phyloP scores from a whole-genome alignment of 2,329 filamentous ascomycete species.

The Pyricularia sp. region DNA sequence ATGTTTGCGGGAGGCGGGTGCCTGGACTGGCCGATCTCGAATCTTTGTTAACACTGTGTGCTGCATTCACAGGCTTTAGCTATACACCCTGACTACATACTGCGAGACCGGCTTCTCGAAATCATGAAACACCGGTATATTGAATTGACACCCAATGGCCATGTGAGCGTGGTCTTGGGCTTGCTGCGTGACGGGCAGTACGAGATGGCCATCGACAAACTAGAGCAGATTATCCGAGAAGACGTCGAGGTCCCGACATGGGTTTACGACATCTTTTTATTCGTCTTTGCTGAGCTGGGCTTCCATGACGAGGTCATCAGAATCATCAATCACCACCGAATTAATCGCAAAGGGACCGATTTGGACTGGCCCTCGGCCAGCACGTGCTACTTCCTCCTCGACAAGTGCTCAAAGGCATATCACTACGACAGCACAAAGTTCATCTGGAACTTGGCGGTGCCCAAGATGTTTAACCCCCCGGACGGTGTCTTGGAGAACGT shows the following conservation, averaged over 20 bases:
- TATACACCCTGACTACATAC: slow-evolving; percentile 76
- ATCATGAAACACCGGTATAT: slow-evolving; percentile 71
- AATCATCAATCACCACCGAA: slow-evolving; percentile 50
- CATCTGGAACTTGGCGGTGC: slow-evolving; percentile 53
- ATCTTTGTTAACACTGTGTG: neutral
- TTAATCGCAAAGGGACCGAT: slow-evolving; percentile 3
- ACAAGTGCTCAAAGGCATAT: slow-evolving; percentile 55
- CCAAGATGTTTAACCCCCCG: slow-evolving; percentile 43
- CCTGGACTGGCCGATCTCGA: neutral
- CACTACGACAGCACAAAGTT: slow-evolving; percentile 57
- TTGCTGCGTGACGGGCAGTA: slow-evolving; percentile 73
- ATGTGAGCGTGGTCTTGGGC: slow-evolving; percentile 61
- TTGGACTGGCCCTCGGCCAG: slow-evolving; percentile 24
- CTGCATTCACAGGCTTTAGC: slow-evolving; percentile 48
- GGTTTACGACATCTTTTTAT: slow-evolving; percentile 72
- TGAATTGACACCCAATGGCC: slow-evolving; percentile 48
- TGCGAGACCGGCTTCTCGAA: slow-evolving; percentile 61
- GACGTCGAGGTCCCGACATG: slow-evolving; percentile 52
- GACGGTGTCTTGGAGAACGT: slow-evolving; percentile 38
- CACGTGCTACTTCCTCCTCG: slow-evolving; percentile 66
- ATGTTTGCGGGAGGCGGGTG: too few species aligned
- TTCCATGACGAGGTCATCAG: slow-evolving; percentile 71
- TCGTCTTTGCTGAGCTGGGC: slow-evolving; percentile 58
- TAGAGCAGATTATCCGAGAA: slow-evolving; percentile 57
- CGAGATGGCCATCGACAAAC: slow-evolving; percentile 65